phyloP scores from a whole-genome alignment of 306 rosid species.

The Sesbania bispinosa region DNA sequence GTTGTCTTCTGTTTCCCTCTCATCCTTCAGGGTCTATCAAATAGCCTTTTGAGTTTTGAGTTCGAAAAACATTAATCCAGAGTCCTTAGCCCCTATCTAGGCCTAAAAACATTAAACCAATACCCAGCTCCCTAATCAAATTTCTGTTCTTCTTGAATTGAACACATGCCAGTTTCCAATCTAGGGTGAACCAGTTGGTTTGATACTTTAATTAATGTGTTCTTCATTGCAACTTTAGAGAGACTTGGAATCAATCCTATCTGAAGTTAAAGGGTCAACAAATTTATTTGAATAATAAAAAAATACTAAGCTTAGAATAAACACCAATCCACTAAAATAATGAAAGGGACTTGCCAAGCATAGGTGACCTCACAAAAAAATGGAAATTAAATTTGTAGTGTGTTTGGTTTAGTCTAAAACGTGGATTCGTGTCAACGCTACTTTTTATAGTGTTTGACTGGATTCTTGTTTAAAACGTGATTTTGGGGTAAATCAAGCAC shows the following conservation, averaged over 20 bases:
- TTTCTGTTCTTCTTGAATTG: neutral
- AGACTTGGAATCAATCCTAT: neutral
- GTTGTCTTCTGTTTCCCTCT: neutral
- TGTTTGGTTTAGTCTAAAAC: too few species aligned
- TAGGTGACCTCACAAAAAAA: neutral
- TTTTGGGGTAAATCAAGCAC: too few species aligned
- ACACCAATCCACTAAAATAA: neutral
- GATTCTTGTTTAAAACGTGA: too few species aligned
- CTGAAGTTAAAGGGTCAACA: neutral
- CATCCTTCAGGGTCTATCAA: neutral
- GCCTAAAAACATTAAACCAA: too few species aligned
- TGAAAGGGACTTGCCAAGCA: neutral
- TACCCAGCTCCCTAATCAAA: neutral
- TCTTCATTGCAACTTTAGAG: neutral
- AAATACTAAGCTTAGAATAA: neutral
- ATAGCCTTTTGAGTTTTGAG: neutral
- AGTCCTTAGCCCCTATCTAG: neutral
- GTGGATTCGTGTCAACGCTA: too few species aligned
- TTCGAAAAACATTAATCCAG: neutral
- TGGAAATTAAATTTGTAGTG: too few species aligned
- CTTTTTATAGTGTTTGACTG: too few species aligned
- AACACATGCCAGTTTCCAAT: neutral
- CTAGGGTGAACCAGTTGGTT: neutral
- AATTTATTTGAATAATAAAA: neutral
- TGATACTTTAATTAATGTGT: neutral